Percentiles rank a stretch among this genome's conserved stretches.
phyloP scores from a whole-genome alignment of 2,329 filamentous ascomycete species.

The Gliomastix tumulicola region DNA sequence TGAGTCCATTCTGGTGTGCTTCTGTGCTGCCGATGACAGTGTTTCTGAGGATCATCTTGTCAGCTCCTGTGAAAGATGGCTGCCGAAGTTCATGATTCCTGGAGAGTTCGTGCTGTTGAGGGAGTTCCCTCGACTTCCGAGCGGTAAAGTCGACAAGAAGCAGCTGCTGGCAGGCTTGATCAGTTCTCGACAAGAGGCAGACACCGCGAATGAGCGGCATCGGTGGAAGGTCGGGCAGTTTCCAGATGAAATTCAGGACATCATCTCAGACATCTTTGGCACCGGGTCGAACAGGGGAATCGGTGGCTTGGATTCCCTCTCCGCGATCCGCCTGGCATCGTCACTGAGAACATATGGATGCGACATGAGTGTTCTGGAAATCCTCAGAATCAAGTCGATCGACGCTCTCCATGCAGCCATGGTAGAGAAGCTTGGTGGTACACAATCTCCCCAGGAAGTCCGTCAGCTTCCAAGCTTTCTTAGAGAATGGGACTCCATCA shows the following conservation, averaged over 20 bases:
- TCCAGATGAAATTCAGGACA: background rate
- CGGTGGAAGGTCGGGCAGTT: background rate
- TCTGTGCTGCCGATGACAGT: constrained; percentile 51
- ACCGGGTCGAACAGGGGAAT: too few relatives aligned
- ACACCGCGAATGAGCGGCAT: constrained; percentile 1
- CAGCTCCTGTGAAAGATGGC: constrained; percentile 61
- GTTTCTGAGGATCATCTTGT: constrained; percentile 35
- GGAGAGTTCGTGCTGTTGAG: constrained; percentile 59
- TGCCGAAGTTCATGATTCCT: constrained; percentile 80
- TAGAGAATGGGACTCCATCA: constrained; percentile 9
- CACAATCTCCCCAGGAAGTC: background rate
- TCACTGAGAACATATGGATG: constrained; percentile 51
- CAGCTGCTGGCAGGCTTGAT: constrained; percentile 46
- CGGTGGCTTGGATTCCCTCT: constrained; percentile 57
- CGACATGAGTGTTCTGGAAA: constrained; percentile 46
- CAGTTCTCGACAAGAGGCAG: constrained; percentile 6
- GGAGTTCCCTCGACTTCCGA: constrained; percentile 67
- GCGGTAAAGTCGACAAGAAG: constrained; percentile 76
- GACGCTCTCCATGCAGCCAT: too few relatives aligned
- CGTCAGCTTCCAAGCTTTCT: constrained; percentile 6
- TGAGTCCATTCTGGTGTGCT: constrained; percentile 63
- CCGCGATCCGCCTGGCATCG: constrained; percentile 45
- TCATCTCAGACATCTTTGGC: constrained; percentile 27
- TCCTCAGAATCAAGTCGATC: constrained; percentile 49
- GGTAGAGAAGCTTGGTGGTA: too few relatives aligned